These are phyloP conservation scores for Juncus inflexus DNA, from an alignment of 176 grass and related monocot genomes.

Conservation along the genomic window DNA sequence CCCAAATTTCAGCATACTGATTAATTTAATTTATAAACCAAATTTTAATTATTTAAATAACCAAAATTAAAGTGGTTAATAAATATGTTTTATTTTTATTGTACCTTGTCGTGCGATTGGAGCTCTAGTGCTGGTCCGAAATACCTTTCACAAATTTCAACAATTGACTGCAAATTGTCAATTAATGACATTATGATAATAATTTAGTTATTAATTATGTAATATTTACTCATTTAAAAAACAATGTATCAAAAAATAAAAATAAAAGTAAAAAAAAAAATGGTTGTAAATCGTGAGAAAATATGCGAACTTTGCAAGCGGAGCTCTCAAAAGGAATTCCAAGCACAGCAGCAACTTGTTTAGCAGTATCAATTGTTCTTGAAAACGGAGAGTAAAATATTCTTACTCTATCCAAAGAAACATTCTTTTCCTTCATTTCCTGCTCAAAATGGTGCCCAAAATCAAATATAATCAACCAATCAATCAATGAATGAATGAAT, in stretches of 20 bases:
- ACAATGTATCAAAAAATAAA: neutral
- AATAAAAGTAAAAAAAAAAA: neutral
- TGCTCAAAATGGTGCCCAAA: slow-evolving; percentile 11
- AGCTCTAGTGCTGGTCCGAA: slow-evolving; percentile 84
- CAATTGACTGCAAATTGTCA: slow-evolving; percentile 33
- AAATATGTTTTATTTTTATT: neutral
- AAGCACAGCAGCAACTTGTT: slow-evolving; percentile 49
- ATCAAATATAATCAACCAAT: no score
- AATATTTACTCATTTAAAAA: neutral
- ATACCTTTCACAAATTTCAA: slow-evolving; percentile 68
- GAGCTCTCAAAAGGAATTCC: slow-evolving; percentile 55
- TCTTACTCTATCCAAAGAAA: slow-evolving; percentile 41
- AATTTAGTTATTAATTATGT: neutral
- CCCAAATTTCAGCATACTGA: slow-evolving; percentile 87
- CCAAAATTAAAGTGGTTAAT: neutral
- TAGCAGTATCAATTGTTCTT: slow-evolving; percentile 67
- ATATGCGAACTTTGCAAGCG: slow-evolving; percentile 45
- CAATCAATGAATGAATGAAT: no score
- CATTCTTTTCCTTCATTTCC: slow-evolving; percentile 54
- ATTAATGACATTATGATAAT: neutral
- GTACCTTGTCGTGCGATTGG: slow-evolving; percentile 71
- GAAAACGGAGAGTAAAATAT: slow-evolving; percentile 79
- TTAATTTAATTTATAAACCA: neutral
- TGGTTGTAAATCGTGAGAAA: neutral
- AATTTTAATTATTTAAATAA: slow-evolving; percentile 22